These are phyloP conservation scores for Rhizopus microsporus DNA, from an alignment of 371 early-diverging fungal genomes.

Conservation along the genomic window DNA sequence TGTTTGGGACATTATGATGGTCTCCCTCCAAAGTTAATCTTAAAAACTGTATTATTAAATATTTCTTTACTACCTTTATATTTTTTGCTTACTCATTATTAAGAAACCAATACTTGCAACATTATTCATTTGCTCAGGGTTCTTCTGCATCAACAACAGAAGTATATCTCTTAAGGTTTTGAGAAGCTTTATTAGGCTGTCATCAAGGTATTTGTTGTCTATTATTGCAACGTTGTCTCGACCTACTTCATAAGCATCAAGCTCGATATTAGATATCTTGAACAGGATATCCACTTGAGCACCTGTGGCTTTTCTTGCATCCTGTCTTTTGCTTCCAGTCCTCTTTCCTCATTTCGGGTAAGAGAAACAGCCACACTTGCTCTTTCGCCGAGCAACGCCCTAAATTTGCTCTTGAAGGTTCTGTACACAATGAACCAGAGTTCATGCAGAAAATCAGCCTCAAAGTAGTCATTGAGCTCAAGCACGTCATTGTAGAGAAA, in stretches of 20 bases:
- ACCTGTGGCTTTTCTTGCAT: conserved; percentile 11
- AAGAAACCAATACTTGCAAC: conserved; percentile 9
- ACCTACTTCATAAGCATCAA: conserved; percentile 12
- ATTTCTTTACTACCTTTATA: no score
- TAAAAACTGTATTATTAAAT: conserved; percentile 3
- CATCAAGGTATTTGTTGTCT: conserved; percentile 7
- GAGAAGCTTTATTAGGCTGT: conserved; percentile 9
- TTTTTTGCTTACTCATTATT: conserved; percentile 12
- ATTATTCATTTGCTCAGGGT: conserved; percentile 6
- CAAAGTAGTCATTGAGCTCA: conserved; percentile 4
- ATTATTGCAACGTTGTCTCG: neutral
- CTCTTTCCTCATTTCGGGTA: neutral
- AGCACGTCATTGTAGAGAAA: neutral
- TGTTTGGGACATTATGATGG: no score
- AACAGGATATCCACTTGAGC: conserved; percentile 13
- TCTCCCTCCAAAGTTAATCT: conserved; percentile 1
- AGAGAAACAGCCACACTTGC: conserved; percentile 1
- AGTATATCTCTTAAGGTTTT: conserved; percentile 17
- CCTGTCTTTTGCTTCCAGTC: conserved; percentile 6
- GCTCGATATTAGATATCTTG: neutral
- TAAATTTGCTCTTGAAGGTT: neutral
- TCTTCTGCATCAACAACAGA: neutral
- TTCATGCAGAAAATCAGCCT: conserved; percentile 7
- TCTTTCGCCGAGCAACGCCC: conserved; percentile 6
- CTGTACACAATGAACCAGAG: conserved; percentile 17